phyloP scores from a whole-genome alignment of 2,329 filamentous ascomycete species.

The Amauroascus verrucosus region DNA sequence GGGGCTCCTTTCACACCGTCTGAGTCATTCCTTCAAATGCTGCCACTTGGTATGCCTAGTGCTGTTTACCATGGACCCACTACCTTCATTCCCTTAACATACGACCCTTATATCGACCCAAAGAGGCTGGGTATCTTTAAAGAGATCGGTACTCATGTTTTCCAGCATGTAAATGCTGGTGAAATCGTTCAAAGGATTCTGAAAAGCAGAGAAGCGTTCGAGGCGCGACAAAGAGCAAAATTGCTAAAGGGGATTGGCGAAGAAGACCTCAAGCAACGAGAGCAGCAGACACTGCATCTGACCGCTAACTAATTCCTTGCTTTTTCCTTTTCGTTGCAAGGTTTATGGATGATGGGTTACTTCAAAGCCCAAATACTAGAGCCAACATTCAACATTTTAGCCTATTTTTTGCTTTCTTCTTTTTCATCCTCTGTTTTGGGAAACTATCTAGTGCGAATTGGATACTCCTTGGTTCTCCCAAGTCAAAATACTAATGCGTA shows the following conservation, averaged over 20 bases:
- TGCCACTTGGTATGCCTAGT: constrained; percentile 64
- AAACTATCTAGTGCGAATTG: too few relatives aligned
- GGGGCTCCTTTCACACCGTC: constrained; percentile 80
- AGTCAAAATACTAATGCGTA: too few relatives aligned
- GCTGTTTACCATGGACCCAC: constrained; percentile 96
- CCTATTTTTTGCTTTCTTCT: too few relatives aligned
- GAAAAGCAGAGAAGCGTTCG: constrained; percentile 75
- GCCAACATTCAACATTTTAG: too few relatives aligned
- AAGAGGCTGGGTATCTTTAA: constrained; percentile 76
- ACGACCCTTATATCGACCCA: constrained; percentile 70
- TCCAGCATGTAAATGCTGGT: constrained; percentile 78
- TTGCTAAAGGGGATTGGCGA: constrained; percentile 75
- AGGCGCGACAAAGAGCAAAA: constrained; percentile 83
- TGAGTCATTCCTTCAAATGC: constrained; percentile 61
- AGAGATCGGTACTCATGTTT: constrained; percentile 66
- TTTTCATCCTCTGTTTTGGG: too few relatives aligned
- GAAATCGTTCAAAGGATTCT: constrained; percentile 88
- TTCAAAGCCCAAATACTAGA: background rate
- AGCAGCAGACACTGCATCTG: constrained; percentile 32
- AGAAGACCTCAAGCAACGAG: constrained; percentile 51
- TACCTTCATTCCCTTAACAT: constrained; percentile 67
- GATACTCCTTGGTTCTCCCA: too few relatives aligned
- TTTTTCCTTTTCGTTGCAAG: background rate
- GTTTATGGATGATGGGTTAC: background rate
- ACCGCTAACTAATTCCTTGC: background rate